These are phyloP conservation scores for Tetrahymena elliotti DNA, from an alignment of 73 alveolate genomes.

Conservation along the genomic window DNA sequence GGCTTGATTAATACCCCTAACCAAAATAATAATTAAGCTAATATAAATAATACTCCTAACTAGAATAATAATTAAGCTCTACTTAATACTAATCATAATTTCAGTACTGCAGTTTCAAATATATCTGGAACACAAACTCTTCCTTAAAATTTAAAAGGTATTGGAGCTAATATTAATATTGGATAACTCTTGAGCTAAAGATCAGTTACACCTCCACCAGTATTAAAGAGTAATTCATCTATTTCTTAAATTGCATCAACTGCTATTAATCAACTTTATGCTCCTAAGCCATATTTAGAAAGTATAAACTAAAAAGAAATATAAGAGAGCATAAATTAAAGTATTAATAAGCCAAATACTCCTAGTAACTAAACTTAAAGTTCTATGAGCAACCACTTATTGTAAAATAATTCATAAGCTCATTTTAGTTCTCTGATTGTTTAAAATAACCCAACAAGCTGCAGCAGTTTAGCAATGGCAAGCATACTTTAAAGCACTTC, in stretches of 20 bases:
- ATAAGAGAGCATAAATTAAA: not conserved
- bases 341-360: not conserved
- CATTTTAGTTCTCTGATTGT: not conserved
- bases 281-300: not conserved
- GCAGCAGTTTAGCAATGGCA: not conserved
- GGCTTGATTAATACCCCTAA: not conserved
- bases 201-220: not conserved
- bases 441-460: not conserved
- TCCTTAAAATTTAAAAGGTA: not conserved
- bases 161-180: not conserved
- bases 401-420: not conserved
- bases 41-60: not conserved
- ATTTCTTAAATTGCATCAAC: not conserved
- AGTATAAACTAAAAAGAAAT: not conserved
- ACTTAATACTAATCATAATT: not conserved
- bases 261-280: not conserved
- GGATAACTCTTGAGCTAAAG: not conserved
- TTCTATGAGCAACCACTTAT: not conserved
- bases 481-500: not conserved
- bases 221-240: not conserved
- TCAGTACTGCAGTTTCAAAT: not conserved
- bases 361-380: not conserved
- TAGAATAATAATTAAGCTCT: not conserved
- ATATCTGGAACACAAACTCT: not conserved
- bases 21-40: not conserved